phyloP scores from a whole-genome alignment of 495 filamentous ascomycete genomes.

The Polyplosphaeria fusca region DNA sequence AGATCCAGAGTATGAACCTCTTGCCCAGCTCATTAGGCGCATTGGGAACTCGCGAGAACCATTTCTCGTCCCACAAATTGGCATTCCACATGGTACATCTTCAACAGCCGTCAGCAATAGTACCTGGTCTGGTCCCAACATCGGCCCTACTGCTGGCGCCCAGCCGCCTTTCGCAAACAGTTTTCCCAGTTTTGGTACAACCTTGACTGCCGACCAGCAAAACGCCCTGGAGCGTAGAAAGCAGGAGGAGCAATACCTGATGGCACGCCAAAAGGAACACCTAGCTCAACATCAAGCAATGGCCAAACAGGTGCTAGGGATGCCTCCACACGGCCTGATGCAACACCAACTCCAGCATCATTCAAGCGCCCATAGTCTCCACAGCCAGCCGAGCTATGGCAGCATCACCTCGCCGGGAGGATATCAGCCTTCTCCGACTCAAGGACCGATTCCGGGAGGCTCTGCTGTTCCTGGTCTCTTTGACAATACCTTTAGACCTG shows the following conservation, averaged over 20 bases:
- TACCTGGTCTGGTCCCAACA: constrained; percentile 36
- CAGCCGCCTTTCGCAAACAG: constrained; percentile 93
- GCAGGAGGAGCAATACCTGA: constrained; percentile 95
- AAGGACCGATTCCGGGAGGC: constrained; percentile 61
- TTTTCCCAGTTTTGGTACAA: constrained; percentile 97
- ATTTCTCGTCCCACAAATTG: constrained; percentile 95
- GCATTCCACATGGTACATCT: constrained; percentile 79
- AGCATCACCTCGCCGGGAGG: constrained; percentile 84
- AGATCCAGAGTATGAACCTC: constrained; percentile 87
- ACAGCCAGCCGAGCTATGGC: constrained; percentile 91
- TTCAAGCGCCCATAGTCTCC: constrained; percentile 87
- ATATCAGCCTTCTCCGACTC: constrained; percentile 69
- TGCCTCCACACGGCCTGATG: constrained; percentile 50
- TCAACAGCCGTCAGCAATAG: constrained; percentile 48
- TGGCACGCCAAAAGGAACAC: constrained; percentile 91
- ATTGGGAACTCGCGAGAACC: constrained; percentile 97
- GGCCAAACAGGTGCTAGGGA: constrained; percentile 70
- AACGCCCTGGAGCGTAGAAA: constrained; percentile 94
- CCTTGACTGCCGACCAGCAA: constrained; percentile 93
- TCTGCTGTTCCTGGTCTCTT: constrained; percentile 67
- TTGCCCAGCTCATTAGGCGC: constrained; percentile 91
- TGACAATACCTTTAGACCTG: constrained; percentile 57
- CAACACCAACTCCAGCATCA: constrained; percentile 77
- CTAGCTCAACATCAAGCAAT: constrained; percentile 76
- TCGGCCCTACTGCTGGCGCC: constrained; percentile 51